Evolutionary conservation across 768 basidiomycete species (phyloP), one percentile per base, ranked within the genome.

Genomic region (Hysterangium stoloniferum): DNA sequence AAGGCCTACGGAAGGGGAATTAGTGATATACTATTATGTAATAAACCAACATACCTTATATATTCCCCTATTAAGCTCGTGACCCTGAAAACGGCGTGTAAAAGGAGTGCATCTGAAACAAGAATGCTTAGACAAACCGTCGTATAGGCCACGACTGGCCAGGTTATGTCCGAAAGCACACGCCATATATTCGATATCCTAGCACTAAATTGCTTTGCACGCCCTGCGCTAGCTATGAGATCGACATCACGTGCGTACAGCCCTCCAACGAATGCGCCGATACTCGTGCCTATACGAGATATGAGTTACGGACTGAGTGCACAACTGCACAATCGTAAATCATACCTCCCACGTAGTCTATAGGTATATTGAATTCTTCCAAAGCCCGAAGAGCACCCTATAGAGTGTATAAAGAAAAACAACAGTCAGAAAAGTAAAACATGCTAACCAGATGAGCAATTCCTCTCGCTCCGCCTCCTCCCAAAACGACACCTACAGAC

Each of bases 401-500:
- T 12, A 22, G 7, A 17, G 45, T 22, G 20, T n/a, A 31, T 24
- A 50, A 36, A 15, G 25, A 19, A 43, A 42, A 29, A 29, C 36
- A 46, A 32, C 22, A 20, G 27, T 20, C 15, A 51, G 27, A 43
- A 13, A 13, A n/a, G 31, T 20, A 5, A 20, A n/a, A 19, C 15
- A 20, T 19, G 59, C 72, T 45, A 55, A 80, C 78, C 38, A 87
- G 66, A 62, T 88, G 85, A 0, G 82, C 77, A 37, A 86, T 71
- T n/a, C 85, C 96, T 35, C 96, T 77, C 13, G 94, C 96, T 15
- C 96, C 96, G n/a, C 96, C 96, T 5, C 96, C 96, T 17, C 96
- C 96, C 1, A 99, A 76, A 6, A 98, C 93, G 37, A 99, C 69
- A 1, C 94, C 96, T 52, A 98, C 86, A 6, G 88, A 90, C 59